Evolutionary conservation across 768 basidiomycete species (phyloP).

Genomic region (Russula foetens): DNA sequence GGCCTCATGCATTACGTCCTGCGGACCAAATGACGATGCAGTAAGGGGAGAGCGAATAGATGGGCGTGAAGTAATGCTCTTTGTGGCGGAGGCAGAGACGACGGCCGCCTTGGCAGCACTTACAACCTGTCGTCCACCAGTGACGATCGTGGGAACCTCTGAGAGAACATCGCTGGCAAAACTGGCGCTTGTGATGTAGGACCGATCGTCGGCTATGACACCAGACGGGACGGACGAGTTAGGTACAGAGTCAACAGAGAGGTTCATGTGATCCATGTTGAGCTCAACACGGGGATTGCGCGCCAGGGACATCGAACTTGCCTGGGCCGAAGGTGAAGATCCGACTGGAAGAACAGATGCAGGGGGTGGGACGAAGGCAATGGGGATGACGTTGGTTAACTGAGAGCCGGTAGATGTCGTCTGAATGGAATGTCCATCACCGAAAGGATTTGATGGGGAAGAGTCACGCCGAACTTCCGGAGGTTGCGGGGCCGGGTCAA

Average conservation of each 20-base stretch:
- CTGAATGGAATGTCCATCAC: constrained; percentile 71
- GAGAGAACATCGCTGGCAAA: constrained; percentile 72
- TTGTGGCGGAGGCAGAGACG: constrained; percentile 32
- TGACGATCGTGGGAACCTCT: constrained; percentile 77
- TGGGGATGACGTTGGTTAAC: constrained; percentile 80
- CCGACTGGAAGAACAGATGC: constrained; percentile 31
- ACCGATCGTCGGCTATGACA: constrained; percentile 45
- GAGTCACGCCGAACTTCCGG: constrained; percentile 26
- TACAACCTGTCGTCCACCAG: constrained; percentile 60
- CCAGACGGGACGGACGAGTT: constrained; percentile 40
- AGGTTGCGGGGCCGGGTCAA: constrained; percentile 39
- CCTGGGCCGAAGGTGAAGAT: constrained; percentile 8
- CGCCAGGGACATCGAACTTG: constrained; percentile 28
- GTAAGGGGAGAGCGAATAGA: constrained; percentile 59
- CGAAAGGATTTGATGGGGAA: constrained; percentile 58
- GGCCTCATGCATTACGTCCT: constrained; percentile 49
- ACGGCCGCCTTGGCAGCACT: constrained; percentile 77
- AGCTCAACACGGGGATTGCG: constrained; percentile 56
- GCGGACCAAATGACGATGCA: constrained; percentile 60
- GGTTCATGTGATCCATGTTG: constrained; percentile 53
- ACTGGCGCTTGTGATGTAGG: constrained; percentile 68
- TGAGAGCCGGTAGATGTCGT: constrained; percentile 66
- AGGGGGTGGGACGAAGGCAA: constrained; percentile 61
- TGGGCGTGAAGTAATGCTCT: constrained; percentile 39
- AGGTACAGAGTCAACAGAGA: constrained; percentile 43